phyloP scores from a whole-genome alignment of 1,139 yeast species.

The Yamadazyma sp. region DNA sequence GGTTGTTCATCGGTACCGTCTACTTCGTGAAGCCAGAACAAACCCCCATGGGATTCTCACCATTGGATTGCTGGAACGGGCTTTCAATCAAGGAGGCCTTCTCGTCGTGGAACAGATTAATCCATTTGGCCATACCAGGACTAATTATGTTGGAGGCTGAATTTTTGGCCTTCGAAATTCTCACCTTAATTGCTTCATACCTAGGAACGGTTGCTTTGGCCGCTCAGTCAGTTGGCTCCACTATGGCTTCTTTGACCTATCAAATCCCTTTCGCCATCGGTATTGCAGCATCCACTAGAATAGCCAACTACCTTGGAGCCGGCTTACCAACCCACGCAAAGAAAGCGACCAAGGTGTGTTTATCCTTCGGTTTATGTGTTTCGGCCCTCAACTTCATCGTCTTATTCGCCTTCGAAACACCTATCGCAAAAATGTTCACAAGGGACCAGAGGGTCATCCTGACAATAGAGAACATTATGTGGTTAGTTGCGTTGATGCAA shows the following conservation, averaged over 20 bases:
- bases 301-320: constrained; percentile 61
- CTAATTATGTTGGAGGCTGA: constrained; percentile 61
- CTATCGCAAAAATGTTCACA: constrained; percentile 41
- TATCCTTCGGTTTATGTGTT: constrained; percentile 42
- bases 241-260: constrained; percentile 53
- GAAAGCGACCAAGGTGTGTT: constrained; percentile 45
- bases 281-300: constrained; percentile 59
- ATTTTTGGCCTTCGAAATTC: constrained; percentile 56
- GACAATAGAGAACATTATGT: constrained; percentile 44
- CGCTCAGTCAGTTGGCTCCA: constrained; percentile 58
- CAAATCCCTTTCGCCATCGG: constrained; percentile 62
- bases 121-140: constrained; percentile 56
- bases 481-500: constrained; percentile 56
- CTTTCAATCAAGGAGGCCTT: constrained; percentile 31
- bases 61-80: constrained; percentile 47
- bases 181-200: constrained; percentile 55
- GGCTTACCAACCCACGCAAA: constrained; percentile 48
- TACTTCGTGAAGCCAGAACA: constrained; percentile 35
- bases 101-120: constrained; percentile 47
- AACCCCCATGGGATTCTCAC: constrained; percentile 42
- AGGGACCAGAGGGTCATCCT: constrained; percentile 42
- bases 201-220: constrained; percentile 56
- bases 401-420: constrained; percentile 36
- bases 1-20: constrained; percentile 41
- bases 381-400: constrained; percentile 42